Conservation (phyloP, 1,284 basidiomycete genomes). For the Marasmius fiardii region DNA sequence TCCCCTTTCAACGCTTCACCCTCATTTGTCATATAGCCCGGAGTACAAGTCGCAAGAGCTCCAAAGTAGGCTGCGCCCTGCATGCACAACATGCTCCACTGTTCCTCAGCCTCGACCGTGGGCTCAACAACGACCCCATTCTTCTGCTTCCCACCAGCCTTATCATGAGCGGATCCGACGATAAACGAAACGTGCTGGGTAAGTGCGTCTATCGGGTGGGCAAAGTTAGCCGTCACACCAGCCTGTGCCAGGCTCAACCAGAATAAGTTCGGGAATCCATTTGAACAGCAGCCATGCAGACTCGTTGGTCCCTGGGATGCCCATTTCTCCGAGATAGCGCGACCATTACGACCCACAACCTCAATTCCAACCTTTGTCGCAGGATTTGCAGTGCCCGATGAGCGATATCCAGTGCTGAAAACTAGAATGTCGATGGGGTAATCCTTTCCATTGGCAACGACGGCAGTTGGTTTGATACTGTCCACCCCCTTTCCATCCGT, state of each 20-base stretch:
- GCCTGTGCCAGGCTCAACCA: constrained; percentile 8
- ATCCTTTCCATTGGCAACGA: constrained; percentile 13
- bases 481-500: constrained; percentile 18
- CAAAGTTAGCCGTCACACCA: constrained; percentile 11
- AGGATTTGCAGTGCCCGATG: constrained; percentile 1
- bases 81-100: constrained; percentile 10
- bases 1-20: constrained; percentile 11
- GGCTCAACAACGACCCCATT: constrained; percentile 10
- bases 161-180: constrained; percentile 6
- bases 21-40: constrained; percentile 16
- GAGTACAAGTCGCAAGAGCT: constrained; percentile 14
- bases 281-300: constrained; percentile 14
- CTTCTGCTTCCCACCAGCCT: neutral
- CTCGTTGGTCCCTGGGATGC: constrained; percentile 6
- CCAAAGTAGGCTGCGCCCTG: constrained; percentile 12
- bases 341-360: constrained; percentile 13
- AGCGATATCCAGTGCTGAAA: constrained; percentile 14
- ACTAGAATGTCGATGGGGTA: constrained; percentile 18
- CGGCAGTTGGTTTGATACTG: neutral
- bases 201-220: neutral
- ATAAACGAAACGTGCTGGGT: constrained; percentile 12
- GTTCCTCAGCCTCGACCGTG: constrained; percentile 14
- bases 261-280: constrained; percentile 18
- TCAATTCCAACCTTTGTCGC: neutral
- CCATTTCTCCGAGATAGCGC: constrained; percentile 15